These are phyloP conservation scores for Barnettozyma siamensis DNA, from an alignment of 805 yeast species.

Conservation along the genomic window DNA sequence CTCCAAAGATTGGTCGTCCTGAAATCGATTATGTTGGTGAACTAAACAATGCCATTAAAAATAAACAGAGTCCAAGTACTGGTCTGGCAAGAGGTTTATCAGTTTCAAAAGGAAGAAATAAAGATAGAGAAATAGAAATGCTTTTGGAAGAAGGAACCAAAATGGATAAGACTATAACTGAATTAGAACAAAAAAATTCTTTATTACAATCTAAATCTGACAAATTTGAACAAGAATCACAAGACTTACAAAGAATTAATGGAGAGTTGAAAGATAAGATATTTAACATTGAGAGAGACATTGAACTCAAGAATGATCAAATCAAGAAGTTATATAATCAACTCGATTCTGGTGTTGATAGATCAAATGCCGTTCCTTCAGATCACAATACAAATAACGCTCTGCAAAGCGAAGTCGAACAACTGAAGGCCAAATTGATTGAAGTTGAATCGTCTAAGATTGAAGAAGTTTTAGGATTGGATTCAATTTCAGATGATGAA, in stretches of 20 bases:
- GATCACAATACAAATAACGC: conserved; percentile 29
- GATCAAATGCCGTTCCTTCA: too few species aligned
- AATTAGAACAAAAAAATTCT: conserved; percentile 29
- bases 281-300: conserved; percentile 15
- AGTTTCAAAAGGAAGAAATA: conserved; percentile 22
- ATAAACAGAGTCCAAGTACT: conserved; percentile 8
- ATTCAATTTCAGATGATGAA: conserved; percentile 20
- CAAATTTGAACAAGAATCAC: conserved; percentile 20
- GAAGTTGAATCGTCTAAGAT: conserved; percentile 35
- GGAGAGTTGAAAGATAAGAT: conserved; percentile 17
- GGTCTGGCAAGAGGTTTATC: conserved; percentile 23
- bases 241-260: conserved; percentile 18
- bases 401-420: conserved; percentile 32
- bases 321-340: conserved; percentile 6
- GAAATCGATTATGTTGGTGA: conserved; percentile 11
- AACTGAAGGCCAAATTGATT: conserved; percentile 49
- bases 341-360: background rate
- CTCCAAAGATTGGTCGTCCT: conserved; percentile 7
- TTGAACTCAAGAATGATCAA: conserved; percentile 9
- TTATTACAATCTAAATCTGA: conserved; percentile 24
- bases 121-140: conserved; percentile 40
- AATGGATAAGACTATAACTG: conserved; percentile 40
- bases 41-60: conserved; percentile 6
- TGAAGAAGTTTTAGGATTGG: conserved; percentile 22
- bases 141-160: conserved; percentile 42